Conservation (phyloP, 2,329 filamentous ascomycete genomes). For the Pseudogymnoascus verrucosus region DNA sequence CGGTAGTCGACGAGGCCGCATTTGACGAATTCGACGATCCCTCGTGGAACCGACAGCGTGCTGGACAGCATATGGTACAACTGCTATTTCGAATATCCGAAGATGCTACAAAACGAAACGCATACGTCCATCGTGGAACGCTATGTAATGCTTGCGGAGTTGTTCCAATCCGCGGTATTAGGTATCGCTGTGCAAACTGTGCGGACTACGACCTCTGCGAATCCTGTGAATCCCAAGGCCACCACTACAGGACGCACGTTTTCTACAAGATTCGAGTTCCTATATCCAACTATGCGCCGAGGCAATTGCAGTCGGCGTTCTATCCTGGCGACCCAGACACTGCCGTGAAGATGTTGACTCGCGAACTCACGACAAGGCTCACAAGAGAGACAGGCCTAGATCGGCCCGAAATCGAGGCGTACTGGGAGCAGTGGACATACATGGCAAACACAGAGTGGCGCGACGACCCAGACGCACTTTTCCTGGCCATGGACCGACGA, state of each 20-base stretch:
- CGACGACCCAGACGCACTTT: constrained; percentile 68
- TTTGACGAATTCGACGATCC: constrained; percentile 20
- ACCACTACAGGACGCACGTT: constrained; percentile 81
- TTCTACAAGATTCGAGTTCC: constrained; percentile 96
- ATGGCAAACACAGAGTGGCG: constrained; percentile 81
- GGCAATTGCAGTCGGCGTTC: constrained; percentile 74
- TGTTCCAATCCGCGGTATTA: constrained; percentile 81
- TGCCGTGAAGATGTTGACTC: constrained; percentile 59
- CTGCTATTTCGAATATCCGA: constrained; percentile 89
- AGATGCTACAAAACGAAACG: constrained; percentile 79
- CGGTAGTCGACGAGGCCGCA: constrained; percentile 24
- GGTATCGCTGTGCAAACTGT: constrained; percentile 93
- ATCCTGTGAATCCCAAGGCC: constrained; percentile 70
- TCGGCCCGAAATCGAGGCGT: constrained; percentile 77
- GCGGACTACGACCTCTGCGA: constrained; percentile 94
- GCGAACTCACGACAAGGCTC: constrained; percentile 58
- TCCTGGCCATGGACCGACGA: constrained; percentile 79
- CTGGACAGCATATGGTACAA: constrained; percentile 72
- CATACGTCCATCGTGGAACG: constrained; percentile 87
- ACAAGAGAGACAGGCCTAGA: constrained; percentile 71
- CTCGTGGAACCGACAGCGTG: constrained; percentile 31
- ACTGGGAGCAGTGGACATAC: constrained; percentile 96
- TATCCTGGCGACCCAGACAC: constrained; percentile 80
- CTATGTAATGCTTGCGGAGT: constrained; percentile 84
- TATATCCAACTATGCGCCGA: constrained; percentile 72